These are phyloP conservation scores for Thraustochytrium sp. DNA, from an alignment of 352 stramenopile genomes.

Conservation along the genomic window DNA sequence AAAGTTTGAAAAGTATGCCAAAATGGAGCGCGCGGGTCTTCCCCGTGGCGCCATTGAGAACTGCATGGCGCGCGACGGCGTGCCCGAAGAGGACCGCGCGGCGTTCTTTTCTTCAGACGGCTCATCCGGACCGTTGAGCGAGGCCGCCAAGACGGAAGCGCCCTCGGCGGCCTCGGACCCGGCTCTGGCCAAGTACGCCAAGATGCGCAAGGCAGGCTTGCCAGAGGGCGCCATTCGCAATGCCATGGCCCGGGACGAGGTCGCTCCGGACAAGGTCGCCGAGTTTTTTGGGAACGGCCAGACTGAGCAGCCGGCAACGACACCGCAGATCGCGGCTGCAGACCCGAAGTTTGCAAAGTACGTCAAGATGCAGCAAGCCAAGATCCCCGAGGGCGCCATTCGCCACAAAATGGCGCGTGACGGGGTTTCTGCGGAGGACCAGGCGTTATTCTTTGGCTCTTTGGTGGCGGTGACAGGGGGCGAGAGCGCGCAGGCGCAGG, in stretches of 20 bases:
- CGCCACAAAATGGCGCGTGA: neutral
- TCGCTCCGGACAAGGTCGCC: neutral
- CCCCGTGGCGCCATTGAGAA: slow-evolving; percentile 3
- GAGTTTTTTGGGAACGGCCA: neutral
- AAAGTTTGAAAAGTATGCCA: slow-evolving; percentile 22
- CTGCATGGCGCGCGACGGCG: neutral
- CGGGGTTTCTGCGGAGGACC: neutral
- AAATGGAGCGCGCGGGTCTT: neutral
- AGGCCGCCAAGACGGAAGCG: too few relatives aligned
- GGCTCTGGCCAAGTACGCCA: slow-evolving; percentile 4
- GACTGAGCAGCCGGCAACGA: neutral
- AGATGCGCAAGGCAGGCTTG: slow-evolving; percentile 28
- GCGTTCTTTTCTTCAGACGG: neutral
- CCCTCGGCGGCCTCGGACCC: neutral
- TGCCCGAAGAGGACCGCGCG: neutral
- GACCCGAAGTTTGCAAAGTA: slow-evolving; percentile 39
- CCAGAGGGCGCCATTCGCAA: slow-evolving; percentile 44
- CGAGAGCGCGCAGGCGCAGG: neutral
- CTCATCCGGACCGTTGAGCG: too few relatives aligned
- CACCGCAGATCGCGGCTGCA: neutral
- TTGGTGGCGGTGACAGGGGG: too few relatives aligned
- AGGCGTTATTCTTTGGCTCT: slow-evolving; percentile 17
- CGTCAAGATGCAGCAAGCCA: neutral
- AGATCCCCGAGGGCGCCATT: slow-evolving; percentile 10
- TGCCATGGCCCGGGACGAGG: slow-evolving; percentile 25